Evolutionary conservation across 2,329 filamentous ascomycete genomes (phyloP), one percentile per base, ranked within the genome.

Genomic region (Alternaria angustiovoidea): DNA sequence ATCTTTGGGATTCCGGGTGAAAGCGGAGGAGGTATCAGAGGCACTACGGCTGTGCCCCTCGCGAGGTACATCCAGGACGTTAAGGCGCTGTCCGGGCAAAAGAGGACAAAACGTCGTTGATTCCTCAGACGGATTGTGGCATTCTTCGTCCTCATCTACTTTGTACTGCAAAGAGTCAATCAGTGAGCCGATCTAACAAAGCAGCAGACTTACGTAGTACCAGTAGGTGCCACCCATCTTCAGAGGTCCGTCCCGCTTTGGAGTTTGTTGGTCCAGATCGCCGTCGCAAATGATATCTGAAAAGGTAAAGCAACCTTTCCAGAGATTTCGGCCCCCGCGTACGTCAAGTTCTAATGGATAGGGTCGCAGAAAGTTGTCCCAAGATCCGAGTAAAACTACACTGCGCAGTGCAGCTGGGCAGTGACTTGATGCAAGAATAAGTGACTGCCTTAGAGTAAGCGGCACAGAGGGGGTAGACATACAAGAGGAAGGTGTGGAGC

Each of bases 181-280:
- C 62, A 64, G 51, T 24, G 38, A 39, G 22, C 26, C 26, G 2
- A 36, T 24, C 11, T 38, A 20, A 16, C 7, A 28, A 14, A 52
- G 52, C 51, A 43, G 22, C 36, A 48, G 44, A 85, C 91, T 81
- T 83, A 96, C 93, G 81, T 95, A 97, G 83, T 96, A 98, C 86
- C 94, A 97, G 80, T 97, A 97, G 16, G 90, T 95, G 61, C 91
- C 88, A 44, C 94, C 94, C 91, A 97, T 97, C 79, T 91, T 95
- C 65, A 97, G 85, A 53, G 91, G 94, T 59, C 93, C 93, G 68
- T 87, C 87, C 70, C 92, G 87, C 69, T 87, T 87, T 34, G 83
- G 80, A 24, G 78, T 79, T 52, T 81, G 83, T 68, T 81, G 72
- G 18, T 82, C 78, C 49, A 83, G 76, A 61, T 89, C 85, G 58